phyloP scores from a whole-genome alignment of 2,329 filamentous ascomycete species.

The Exophiala dermatitidis region DNA sequence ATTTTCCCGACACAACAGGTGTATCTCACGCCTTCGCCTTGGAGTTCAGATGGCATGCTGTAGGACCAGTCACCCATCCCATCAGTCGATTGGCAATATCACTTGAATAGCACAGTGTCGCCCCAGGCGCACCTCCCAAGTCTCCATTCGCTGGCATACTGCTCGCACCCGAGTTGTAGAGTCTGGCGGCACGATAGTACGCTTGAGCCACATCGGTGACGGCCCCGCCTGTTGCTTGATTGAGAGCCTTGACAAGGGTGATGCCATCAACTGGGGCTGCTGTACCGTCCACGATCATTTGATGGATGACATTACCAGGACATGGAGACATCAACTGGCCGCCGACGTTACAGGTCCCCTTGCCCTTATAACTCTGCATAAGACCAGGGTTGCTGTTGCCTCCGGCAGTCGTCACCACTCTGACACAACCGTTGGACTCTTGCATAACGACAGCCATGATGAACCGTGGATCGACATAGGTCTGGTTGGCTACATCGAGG shows the following conservation, averaged over 20 bases:
- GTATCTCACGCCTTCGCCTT: not conserved
- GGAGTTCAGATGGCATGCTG: conserved; percentile 13
- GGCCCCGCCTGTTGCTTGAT: conserved; percentile 4
- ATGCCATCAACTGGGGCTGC: conserved; percentile 6
- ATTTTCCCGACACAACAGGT: not conserved
- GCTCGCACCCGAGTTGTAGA: conserved; percentile 23
- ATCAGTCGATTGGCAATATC: conserved; percentile 28
- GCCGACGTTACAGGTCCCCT: conserved; percentile 10
- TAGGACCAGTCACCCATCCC: conserved; percentile 11
- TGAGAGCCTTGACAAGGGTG: conserved; percentile 8
- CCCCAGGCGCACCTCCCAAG: conserved; percentile 11
- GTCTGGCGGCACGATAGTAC: conserved; percentile 22
- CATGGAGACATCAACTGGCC: conserved; percentile 13
- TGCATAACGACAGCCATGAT: conserved; percentile 33
- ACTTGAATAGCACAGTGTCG: conserved; percentile 25
- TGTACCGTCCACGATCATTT: conserved; percentile 23
- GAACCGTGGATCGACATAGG: conserved; percentile 30
- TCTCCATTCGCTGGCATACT: conserved; percentile 11
- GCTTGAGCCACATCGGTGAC: conserved; percentile 9
- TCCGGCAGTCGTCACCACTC: conserved; percentile 23
- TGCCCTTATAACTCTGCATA: conserved; percentile 17
- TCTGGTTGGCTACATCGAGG: conserved; percentile 23
- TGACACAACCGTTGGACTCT: conserved; percentile 30
- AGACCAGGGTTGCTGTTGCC: conserved; percentile 22
- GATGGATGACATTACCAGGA: conserved; percentile 13